Evolutionary conservation across 495 filamentous ascomycete genomes (phyloP), one percentile per base, ranked within the genome.

Genomic region (Penicillium atrosanguineum): DNA sequence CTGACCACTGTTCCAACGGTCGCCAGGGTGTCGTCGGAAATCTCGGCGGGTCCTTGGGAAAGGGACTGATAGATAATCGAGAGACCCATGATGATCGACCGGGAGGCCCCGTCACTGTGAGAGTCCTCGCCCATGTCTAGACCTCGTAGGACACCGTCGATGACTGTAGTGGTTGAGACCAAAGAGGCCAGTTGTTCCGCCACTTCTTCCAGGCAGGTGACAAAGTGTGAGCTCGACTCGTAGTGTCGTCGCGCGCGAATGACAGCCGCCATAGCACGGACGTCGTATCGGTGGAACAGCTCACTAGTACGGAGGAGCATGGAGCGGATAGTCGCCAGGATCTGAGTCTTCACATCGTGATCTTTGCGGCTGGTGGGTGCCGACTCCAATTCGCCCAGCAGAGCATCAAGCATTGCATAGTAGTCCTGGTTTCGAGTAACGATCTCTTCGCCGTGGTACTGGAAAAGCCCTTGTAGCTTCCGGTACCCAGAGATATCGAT

Each of bases 401-500:
- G 73, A 14, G 86, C 85, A 6, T 81, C 51, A 8, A 96, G 70
- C 31, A 96, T 77, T n/a, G 86, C 79, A 55, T 87, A 82, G 59
- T 93, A 95, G 57, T 80, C 77, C 48, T 71, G 67, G 43, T 78
- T 73, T 19, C 74, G 70, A 34, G 72, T 61, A 63, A 83, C 85
- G 43, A 87, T 79, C 40, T 80, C 73, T 29, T 74, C 56, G 42
- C 62, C 68, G 16, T 85, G 85, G 55, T 85, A 84, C 48, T 87
- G 83, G 57, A 93, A 86, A 52, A 96, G 79, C 23, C 83, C 80
- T 66, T 95, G 92, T 9, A 97, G 70, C 54, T 94, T 91, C 45
- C 92, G 85, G 72, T 96, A 95, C 47, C 88, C 90, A 57, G 91
- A 88, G 6, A 90, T 88, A 61, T 96, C 91, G 34, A 96, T 80